These are phyloP conservation scores for Cyclocybe aegerita DNA, from an alignment of 768 basidiomycete species.

Conservation along the genomic window DNA sequence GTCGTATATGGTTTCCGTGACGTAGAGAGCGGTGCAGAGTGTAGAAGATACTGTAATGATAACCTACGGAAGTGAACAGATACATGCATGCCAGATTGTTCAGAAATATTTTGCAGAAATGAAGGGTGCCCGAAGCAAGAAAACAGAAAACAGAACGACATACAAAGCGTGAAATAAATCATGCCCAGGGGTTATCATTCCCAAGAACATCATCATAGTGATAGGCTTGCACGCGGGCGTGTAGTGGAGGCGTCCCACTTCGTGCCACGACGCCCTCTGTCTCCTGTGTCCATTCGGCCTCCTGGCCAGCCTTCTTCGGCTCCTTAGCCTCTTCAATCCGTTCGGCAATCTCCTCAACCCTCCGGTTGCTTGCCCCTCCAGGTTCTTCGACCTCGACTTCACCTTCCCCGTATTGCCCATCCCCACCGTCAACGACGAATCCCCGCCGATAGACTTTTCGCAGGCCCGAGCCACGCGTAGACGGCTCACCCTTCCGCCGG, in stretches of 20 bases:
- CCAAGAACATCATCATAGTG: conserved; percentile 34
- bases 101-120: background rate
- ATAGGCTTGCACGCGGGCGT: conserved; percentile 34
- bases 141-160: conserved; percentile 13
- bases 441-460: conserved; percentile 55
- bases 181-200: conserved; percentile 64
- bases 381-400: conserved; percentile 42
- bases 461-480: conserved; percentile 37
- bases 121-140: background rate
- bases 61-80: too few species aligned
- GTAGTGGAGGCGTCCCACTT: conserved; percentile 43
- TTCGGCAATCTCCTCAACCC: conserved; percentile 34
- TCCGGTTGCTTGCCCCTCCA: conserved; percentile 17
- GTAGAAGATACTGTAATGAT: too few species aligned
- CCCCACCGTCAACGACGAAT: conserved; percentile 37
- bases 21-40: too few species aligned
- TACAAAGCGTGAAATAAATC: conserved; percentile 11
- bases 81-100: too few species aligned
- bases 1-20: too few species aligned
- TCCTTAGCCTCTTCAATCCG: conserved; percentile 31
- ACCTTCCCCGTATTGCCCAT: conserved; percentile 29
- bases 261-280: conserved; percentile 31
- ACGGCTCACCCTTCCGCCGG: conserved; percentile 64
- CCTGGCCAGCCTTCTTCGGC: conserved; percentile 19
- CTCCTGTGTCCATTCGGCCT: conserved; percentile 17